A percentile compares a stretch with the other conserved stretches of the same genome.
These are phyloP conservation scores for Misopates orontium DNA, from an alignment of 257 asterid species.

Conservation along the genomic window DNA sequence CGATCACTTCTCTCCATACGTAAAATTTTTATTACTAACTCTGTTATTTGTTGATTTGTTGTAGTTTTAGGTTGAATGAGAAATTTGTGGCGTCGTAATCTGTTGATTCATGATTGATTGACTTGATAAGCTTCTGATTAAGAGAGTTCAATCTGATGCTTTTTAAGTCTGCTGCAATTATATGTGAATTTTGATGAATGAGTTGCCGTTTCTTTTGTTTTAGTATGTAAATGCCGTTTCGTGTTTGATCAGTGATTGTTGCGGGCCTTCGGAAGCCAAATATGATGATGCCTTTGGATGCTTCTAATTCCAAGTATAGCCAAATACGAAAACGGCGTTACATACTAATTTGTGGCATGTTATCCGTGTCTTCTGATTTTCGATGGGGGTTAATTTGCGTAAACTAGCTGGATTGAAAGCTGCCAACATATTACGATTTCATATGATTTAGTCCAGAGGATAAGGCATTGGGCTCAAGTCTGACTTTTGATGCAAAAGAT, in stretches of 20 bases:
- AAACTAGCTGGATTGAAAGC: no score
- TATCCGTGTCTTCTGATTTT: no score
- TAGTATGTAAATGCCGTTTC: background rate
- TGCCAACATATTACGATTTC: no score
- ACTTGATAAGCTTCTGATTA: background rate
- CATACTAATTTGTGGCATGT: no score
- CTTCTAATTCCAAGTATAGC: background rate
- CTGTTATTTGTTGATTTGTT: slow-evolving; percentile 10
- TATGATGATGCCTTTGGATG: background rate
- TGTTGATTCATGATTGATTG: slow-evolving; percentile 17
- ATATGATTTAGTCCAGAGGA: background rate
- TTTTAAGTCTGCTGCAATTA: no score
- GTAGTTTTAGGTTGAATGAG: background rate
- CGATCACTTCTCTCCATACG: slow-evolving; percentile 95
- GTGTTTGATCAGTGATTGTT: background rate
- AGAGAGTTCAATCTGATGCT: background rate
- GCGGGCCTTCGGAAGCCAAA: background rate
- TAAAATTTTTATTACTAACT: slow-evolving; percentile 20
- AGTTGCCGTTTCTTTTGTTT: background rate
- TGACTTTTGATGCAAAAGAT: background rate
- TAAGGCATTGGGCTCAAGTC: background rate
- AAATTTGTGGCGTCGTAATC: no score
- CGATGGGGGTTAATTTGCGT: no score
- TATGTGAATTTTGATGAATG: no score
- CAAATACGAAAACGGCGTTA: no score